Evolutionary conservation across 352 stramenopile species (phyloP), one percentile per base, ranked within the genome.

Genomic region (Phytophthora podocarpi): DNA sequence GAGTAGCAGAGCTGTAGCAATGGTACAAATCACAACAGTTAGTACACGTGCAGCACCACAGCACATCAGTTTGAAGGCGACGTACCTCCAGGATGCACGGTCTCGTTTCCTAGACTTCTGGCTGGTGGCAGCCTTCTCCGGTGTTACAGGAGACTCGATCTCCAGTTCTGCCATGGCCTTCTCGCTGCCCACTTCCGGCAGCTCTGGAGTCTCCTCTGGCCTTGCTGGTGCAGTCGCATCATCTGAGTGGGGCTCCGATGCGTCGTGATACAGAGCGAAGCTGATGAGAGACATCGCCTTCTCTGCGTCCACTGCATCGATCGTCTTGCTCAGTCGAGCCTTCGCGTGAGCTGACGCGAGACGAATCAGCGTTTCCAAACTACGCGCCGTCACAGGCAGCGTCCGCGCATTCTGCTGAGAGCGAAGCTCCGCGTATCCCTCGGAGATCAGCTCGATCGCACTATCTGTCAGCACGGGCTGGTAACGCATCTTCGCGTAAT

Each of bases 331-430:
- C 64, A 98, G 69, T 1, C 96, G 89, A 18, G 91, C 78, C 75
- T 99, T 99, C 4, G 98, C 97, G 64, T 99, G 97, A 13, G 98
- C 98, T 27, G 93, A 99, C 4, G 96, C 89, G 13, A 99, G 69
- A 78, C 98, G 97, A 82, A 99, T 99, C n/a, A 99, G 84, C 24
- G 98, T 99, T 73, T 99, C 98, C 40, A 99, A 74, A 68, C 89
- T 98, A 91, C 98, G 97, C 10, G 97, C 97, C 12, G 98, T 99
- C 24, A 99, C 96, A 9, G 95, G 95, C 2, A 98, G 75, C 32
- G 93, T 98, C 26, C 90, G 70, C 64, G 71, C 87, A 48, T 97
- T 98, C 75, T 99, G 93, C 63, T 98, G 90, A 46, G 91, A 96
- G 16, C 98, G 91, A 59, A 99, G 89, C 70, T 99, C 96, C 1